Evolutionary conservation across 2,329 filamentous ascomycete species (phyloP), one percentile per base, ranked within the genome.

Genomic region (Zarea fungicola): DNA sequence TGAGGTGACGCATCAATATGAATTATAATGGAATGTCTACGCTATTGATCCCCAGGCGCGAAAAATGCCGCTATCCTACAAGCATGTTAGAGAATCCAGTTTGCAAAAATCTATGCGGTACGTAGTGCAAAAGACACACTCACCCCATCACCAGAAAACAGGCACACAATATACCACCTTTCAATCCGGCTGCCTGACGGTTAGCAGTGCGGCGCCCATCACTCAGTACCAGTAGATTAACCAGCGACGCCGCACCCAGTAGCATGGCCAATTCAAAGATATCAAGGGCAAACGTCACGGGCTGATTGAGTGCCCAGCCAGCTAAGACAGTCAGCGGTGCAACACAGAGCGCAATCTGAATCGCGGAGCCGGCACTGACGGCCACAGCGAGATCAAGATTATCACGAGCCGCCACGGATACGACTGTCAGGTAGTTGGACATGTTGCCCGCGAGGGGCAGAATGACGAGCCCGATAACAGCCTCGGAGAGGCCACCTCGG

Each of bases 261-360:
- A 89, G 75, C 31, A 83, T 81, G 18, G 87, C 81, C 1, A 85
- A 88, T 68, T 89, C 85, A 60, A 89, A 89, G 29, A 83, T 75
- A 57, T 84, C 84, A 65, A 89, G 89, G 56, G 85, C 84, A 42
- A 89, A 72, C n/a, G 78, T 72, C 63, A 83, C 75, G 18, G 80
- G 72, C 32, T 73, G 73, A 11, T 69, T 60, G 55, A 83, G 65
- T 52, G 70, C 68, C 80, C 80, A 84, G 13, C 77, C 79, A 9
- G 81, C 72, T 3, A 83, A 65, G 11, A 84, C 76, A 3, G 81
- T 75, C 36, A 83, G 63, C 0, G 80, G 81, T 1, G 78, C 78
- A 2, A 84, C 75, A 52, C 82, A 80, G 0, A 84, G 67, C 0
- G 79, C 75, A 45, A 84, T 83, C 57, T 84, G 81, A 49, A 84